Conservation (phyloP, 2,329 filamentous ascomycete species). For the Fonsecaea monophora region DNA sequence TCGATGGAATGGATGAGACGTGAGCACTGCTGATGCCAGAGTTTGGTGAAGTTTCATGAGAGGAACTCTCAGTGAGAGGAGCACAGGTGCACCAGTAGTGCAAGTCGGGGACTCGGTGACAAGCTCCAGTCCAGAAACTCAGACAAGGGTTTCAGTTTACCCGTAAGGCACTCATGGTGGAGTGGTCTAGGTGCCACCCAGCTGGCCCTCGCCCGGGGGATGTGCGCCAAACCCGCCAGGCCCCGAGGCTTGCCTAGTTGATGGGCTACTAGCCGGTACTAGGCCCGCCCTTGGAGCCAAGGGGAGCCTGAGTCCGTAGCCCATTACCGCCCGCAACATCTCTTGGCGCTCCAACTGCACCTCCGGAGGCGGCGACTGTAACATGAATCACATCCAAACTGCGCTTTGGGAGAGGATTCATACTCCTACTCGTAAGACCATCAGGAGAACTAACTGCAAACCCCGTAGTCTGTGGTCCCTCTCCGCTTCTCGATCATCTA, state of each 20-base stretch:
- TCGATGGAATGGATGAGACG: background rate
- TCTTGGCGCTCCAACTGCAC: conserved; percentile 14
- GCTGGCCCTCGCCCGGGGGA: conserved; percentile 8
- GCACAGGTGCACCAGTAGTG: background rate
- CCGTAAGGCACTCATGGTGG: conserved; percentile 3
- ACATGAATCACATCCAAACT: conserved; percentile 10
- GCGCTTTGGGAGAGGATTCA: background rate
- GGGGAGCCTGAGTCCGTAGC: conserved; percentile 4
- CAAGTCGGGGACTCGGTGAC: background rate
- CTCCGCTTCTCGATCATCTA: background rate
- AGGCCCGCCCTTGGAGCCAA: conserved; percentile 1
- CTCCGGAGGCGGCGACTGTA: conserved; percentile 1
- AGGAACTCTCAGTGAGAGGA: background rate
- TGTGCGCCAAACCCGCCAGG: conserved; percentile 2
- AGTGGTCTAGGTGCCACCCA: conserved; percentile 2
- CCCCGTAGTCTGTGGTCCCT: background rate
- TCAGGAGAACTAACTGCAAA: background rate
- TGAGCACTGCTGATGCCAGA: background rate
- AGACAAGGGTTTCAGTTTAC: conserved; percentile 14
- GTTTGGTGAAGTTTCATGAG: conserved; percentile 4
- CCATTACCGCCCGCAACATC: conserved; percentile 10
- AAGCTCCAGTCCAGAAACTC: conserved; percentile 5
- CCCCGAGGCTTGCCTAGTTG: background rate
- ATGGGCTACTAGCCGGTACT: background rate
- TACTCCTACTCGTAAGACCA: background rate